A percentile compares a stretch with the other conserved stretches of the same genome.
Conservation (phyloP, 1,284 basidiomycete species). For the Tetrapyrgos nigripes region DNA sequence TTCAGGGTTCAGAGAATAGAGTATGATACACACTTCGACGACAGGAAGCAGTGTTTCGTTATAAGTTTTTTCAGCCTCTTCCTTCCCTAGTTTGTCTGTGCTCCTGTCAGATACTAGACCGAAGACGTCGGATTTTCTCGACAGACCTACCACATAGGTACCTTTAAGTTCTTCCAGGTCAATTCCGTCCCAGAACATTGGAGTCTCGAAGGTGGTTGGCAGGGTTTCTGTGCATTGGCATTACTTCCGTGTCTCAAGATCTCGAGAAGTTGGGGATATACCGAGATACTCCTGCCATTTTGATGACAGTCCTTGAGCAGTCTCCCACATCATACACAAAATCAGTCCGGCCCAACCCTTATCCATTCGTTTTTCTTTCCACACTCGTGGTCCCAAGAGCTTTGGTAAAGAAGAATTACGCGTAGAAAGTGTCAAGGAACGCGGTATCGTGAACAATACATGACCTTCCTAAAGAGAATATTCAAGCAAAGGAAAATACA, state of each 20-base stretch:
- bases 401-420: conserved; percentile 73
- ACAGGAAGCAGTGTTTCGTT: conserved; percentile 68
- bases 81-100: conserved; percentile 86
- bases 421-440: conserved; percentile 79
- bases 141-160: conserved; percentile 86
- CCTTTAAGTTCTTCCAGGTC: conserved; percentile 84
- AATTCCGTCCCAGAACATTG: conserved; percentile 91
- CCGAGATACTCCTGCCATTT: conserved; percentile 77
- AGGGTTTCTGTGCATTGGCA: conserved; percentile 53
- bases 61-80: conserved; percentile 85
- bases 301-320: conserved; percentile 60
- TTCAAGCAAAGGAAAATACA: neutral
- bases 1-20: neutral
- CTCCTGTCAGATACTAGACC: conserved; percentile 11
- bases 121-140: conserved; percentile 10
- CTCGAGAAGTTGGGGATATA: conserved; percentile 31
- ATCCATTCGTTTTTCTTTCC: conserved; percentile 65
- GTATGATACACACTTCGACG: conserved; percentile 55
- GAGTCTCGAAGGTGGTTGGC: conserved; percentile 83
- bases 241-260: neutral
- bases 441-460: conserved; percentile 86
- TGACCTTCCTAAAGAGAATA: conserved; percentile 61
- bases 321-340: conserved; percentile 96
- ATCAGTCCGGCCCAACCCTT: conserved; percentile 90
- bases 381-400: conserved; percentile 63